Evolutionary conservation across 306 rosid species (phyloP).

Genomic region (Styphnolobium japonicum): DNA sequence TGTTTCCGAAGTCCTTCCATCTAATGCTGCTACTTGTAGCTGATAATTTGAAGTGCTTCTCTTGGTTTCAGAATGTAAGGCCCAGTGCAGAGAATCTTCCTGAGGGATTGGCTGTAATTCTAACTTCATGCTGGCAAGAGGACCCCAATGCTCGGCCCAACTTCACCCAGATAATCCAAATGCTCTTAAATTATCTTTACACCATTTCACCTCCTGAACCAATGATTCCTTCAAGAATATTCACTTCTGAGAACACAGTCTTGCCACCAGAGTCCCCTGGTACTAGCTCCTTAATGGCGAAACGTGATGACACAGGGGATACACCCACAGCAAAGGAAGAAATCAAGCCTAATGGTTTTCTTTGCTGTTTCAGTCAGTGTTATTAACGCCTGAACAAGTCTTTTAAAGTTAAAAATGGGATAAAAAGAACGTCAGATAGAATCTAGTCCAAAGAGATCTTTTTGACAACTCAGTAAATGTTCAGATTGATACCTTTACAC

Average conservation of each 20-base stretch:
- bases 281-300: constrained; percentile 86
- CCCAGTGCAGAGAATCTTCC: constrained; percentile 86
- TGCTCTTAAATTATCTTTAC: constrained; percentile 79
- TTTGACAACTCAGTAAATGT: constrained; percentile 41
- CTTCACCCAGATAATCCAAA: constrained; percentile 81
- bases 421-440: constrained; percentile 37
- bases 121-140: constrained; percentile 96
- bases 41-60: constrained; percentile 16
- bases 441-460: constrained; percentile 39
- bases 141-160: constrained; percentile 83
- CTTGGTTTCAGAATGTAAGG: constrained; percentile 80
- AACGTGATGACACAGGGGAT: constrained; percentile 53
- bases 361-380: constrained; percentile 86
- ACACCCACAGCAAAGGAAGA: constrained; percentile 66
- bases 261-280: constrained; percentile 91
- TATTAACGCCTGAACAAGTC: constrained; percentile 47
- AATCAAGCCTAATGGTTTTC: constrained; percentile 63
- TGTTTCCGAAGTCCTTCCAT: neutral
- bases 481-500: constrained; percentile 28
- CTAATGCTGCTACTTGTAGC: neutral
- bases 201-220: constrained; percentile 67
- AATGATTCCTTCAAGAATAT: constrained; percentile 61
- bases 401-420: constrained; percentile 27
- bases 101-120: constrained; percentile 62
- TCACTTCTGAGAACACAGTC: constrained; percentile 66